Conservation (phyloP, 83 land plant species). For the Larix sibirica region DNA sequence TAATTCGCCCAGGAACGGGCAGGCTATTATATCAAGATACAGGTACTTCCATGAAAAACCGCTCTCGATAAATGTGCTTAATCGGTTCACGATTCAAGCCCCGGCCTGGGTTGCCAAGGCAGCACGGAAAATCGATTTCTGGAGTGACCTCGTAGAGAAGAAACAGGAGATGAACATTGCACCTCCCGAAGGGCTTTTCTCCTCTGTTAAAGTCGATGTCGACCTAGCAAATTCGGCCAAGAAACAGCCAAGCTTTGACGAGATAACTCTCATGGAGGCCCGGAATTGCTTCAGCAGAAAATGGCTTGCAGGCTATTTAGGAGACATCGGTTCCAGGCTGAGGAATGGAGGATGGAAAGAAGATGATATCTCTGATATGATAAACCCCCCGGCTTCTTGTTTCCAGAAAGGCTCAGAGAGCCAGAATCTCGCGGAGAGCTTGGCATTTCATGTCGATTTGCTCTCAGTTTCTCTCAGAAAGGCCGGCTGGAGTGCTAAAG, state of each 20-base stretch:
- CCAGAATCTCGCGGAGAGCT: conserved; percentile 12
- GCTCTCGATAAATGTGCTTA: conserved; percentile 26
- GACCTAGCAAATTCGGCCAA: background rate
- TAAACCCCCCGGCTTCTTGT: background rate
- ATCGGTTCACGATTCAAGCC: conserved; percentile 25
- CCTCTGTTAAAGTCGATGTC: conserved; percentile 13
- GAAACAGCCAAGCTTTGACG: too few species aligned
- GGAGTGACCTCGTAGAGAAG: conserved; percentile 51
- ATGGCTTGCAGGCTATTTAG: conserved; percentile 31
- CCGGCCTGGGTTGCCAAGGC: conserved; percentile 62
- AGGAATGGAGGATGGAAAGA: conserved; percentile 54
- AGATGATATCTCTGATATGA: conserved; percentile 48
- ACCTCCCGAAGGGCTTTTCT: background rate
- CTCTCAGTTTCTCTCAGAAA: conserved; percentile 17
- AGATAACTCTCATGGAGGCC: background rate
- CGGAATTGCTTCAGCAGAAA: conserved; percentile 7
- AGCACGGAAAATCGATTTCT: conserved; percentile 44
- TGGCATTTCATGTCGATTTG: conserved; percentile 18
- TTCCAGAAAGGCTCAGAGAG: conserved; percentile 6
- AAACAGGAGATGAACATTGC: background rate
- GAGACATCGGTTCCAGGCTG: conserved; percentile 33
- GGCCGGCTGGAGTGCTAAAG: conserved; percentile 34
- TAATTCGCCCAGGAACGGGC: conserved; percentile 16
- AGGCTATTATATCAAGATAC: conserved; percentile 22
- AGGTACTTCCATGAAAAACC: conserved; percentile 28